Conservation (phyloP, 2,329 filamentous ascomycete species). For the Exophiala dermatitidis region DNA sequence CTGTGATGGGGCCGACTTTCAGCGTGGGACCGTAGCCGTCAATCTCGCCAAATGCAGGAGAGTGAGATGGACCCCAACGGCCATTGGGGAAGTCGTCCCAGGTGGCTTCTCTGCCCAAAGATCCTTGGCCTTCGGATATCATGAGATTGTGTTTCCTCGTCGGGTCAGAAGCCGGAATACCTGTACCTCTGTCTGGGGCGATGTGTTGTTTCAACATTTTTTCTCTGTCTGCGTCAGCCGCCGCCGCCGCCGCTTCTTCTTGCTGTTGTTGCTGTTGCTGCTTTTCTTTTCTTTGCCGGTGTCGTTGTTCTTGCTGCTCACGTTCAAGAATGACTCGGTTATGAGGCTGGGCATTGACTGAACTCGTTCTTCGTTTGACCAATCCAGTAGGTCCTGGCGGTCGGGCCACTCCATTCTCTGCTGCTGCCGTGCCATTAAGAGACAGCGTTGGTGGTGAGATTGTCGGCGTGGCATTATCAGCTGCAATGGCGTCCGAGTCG, state of each 20-base stretch:
- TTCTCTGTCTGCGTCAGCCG: not conserved
- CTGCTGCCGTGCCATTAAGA: not conserved
- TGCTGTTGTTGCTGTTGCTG: slow-evolving; percentile 29
- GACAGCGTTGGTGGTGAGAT: not conserved
- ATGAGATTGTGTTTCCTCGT: slow-evolving; percentile 77
- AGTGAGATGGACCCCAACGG: slow-evolving; percentile 86
- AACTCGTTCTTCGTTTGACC: slow-evolving; percentile 58
- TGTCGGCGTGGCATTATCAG: slow-evolving; percentile 29
- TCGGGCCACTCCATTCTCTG: not conserved
- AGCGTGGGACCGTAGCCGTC: slow-evolving; percentile 97
- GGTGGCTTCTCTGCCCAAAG: slow-evolving; percentile 84
- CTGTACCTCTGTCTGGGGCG: slow-evolving; percentile 68
- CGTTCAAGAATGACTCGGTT: slow-evolving; percentile 79
- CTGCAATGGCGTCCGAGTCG: slow-evolving; percentile 42
- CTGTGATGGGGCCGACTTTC: slow-evolving; percentile 79
- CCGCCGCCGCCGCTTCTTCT: slow-evolving; percentile 4
- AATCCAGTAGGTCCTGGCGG: slow-evolving; percentile 28
- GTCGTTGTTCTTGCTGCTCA: slow-evolving; percentile 27
- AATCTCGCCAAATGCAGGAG: slow-evolving; percentile 90
- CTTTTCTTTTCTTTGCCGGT: slow-evolving; percentile 40
- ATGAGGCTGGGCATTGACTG: slow-evolving; percentile 73
- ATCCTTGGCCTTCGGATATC: slow-evolving; percentile 88
- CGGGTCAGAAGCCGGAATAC: slow-evolving; percentile 64
- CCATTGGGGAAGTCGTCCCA: slow-evolving; percentile 99
- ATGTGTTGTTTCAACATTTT: slow-evolving; percentile 43